A percentile compares a stretch with the other conserved stretches of the same genome.
Evolutionary conservation across 768 basidiomycete species (phyloP).

Genomic region (Pleurotus cornucopiae): DNA sequence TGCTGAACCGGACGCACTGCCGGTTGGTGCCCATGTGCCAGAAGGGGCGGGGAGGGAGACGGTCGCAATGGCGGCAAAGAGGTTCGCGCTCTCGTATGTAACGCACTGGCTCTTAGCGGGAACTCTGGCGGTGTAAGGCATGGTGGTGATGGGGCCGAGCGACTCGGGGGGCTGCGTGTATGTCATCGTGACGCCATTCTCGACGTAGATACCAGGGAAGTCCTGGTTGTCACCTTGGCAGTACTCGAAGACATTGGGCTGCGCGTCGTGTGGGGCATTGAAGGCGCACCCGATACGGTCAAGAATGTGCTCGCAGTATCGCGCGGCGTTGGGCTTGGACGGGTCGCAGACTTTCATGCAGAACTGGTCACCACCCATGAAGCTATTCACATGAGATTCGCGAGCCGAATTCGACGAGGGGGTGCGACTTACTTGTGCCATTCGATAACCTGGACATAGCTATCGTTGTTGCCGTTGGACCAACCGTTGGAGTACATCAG

Average conservation of each 20-base stretch:
- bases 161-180: constrained; percentile 13
- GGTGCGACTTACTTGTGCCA: constrained; percentile 57
- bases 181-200: constrained; percentile 22
- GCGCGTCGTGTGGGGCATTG: constrained; percentile 66
- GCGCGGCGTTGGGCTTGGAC: constrained; percentile 37
- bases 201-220: constrained; percentile 48
- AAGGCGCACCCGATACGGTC: constrained; percentile 73
- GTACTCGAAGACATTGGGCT: constrained; percentile 54
- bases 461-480: constrained; percentile 33
- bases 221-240: constrained; percentile 67
- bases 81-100: constrained; percentile 7
- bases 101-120: constrained; percentile 12
- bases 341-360: constrained; percentile 77
- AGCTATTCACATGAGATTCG: constrained; percentile 33
- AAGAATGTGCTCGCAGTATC: constrained; percentile 67
- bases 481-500: constrained; percentile 61
- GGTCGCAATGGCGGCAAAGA: constrained; percentile 9
- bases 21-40: background rate
- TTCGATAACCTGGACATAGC: constrained; percentile 51
- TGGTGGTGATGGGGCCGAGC: constrained; percentile 9
- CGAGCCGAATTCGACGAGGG: background rate
- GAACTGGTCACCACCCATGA: constrained; percentile 63
- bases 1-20: background rate
- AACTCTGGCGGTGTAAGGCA: constrained; percentile 13
- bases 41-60: constrained; percentile 3